phyloP scores from a whole-genome alignment of 148 eudicot genomes.

The Rhododendron kiyosumense region DNA sequence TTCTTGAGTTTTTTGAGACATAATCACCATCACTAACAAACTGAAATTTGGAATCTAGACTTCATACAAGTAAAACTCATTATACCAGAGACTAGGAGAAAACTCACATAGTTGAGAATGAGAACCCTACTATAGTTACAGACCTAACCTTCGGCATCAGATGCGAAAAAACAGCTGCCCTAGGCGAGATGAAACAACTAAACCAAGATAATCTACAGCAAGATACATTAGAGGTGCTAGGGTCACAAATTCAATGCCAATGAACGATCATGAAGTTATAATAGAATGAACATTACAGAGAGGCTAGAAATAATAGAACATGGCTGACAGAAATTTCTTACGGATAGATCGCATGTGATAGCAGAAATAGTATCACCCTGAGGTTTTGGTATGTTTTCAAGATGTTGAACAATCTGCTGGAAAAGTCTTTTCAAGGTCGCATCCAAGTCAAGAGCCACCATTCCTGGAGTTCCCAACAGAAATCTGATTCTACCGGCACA shows the following conservation, averaged over 20 bases:
- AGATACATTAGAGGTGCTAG: background rate
- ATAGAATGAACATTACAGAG: background rate
- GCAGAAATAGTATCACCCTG: conserved; percentile 95
- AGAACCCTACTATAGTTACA: background rate
- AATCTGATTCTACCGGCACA: conserved; percentile 95
- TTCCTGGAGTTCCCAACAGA: conserved; percentile 90
- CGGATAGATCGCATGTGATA: conserved; percentile 90
- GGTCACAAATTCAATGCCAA: background rate
- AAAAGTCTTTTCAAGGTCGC: conserved; percentile 75
- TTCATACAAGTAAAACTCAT: background rate
- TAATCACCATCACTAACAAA: background rate
- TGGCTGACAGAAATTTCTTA: conserved; percentile 31
- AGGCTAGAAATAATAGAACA: background rate
- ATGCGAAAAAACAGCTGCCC: background rate
- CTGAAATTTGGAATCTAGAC: background rate
- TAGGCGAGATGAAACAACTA: background rate
- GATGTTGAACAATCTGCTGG: conserved; percentile 88
- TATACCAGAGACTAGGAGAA: background rate
- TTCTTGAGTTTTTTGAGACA: background rate
- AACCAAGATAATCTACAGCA: background rate
- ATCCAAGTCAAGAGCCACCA: conserved; percentile 98
- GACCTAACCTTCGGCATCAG: background rate
- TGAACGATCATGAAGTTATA: background rate
- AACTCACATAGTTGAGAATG: background rate
- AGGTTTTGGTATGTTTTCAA: conserved; percentile 91